These are phyloP conservation scores for Leccinum griseonigrum DNA, from an alignment of 1,284 basidiomycete genomes.

Conservation along the genomic window DNA sequence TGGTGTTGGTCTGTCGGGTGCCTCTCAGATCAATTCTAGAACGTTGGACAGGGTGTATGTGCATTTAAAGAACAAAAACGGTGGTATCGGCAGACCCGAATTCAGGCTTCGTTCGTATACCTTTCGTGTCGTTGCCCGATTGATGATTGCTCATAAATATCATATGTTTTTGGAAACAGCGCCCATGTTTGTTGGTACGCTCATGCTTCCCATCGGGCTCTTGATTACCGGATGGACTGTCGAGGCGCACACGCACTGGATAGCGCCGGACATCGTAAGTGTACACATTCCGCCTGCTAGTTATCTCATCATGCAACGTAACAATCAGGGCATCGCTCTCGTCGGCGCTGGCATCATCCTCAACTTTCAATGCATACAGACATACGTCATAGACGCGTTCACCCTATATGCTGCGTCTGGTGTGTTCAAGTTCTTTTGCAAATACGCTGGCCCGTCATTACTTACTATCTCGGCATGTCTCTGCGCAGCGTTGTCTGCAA, in stretches of 20 bases:
- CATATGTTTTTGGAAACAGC: conserved; percentile 35
- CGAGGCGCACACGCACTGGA: conserved; percentile 57
- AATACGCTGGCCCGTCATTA: conserved; percentile 1
- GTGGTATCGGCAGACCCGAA: conserved; percentile 48
- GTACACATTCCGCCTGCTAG: background rate
- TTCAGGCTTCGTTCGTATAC: conserved; percentile 36
- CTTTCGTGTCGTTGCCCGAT: background rate
- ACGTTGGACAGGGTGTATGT: conserved; percentile 48
- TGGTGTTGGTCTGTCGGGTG: conserved; percentile 42
- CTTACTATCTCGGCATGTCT: conserved; percentile 4
- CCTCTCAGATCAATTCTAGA: conserved; percentile 49
- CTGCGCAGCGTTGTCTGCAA: conserved; percentile 52
- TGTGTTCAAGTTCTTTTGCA: conserved; percentile 19
- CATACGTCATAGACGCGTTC: conserved; percentile 56
- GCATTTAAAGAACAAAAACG: conserved; percentile 39
- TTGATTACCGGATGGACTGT: conserved; percentile 68
- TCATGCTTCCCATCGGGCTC: conserved; percentile 57
- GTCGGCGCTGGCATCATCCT: conserved; percentile 45
- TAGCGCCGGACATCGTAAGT: conserved; percentile 62
- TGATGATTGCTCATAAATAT: conserved; percentile 1
- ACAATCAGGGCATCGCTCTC: conserved; percentile 49
- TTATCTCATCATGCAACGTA: background rate
- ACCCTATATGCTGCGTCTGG: conserved; percentile 53
- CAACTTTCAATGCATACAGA: conserved; percentile 47
- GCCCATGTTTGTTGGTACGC: conserved; percentile 55